Base-by-base conservation (phyloP, 768 basidiomycete species). In the Pisolithus marmoratus region DNA sequence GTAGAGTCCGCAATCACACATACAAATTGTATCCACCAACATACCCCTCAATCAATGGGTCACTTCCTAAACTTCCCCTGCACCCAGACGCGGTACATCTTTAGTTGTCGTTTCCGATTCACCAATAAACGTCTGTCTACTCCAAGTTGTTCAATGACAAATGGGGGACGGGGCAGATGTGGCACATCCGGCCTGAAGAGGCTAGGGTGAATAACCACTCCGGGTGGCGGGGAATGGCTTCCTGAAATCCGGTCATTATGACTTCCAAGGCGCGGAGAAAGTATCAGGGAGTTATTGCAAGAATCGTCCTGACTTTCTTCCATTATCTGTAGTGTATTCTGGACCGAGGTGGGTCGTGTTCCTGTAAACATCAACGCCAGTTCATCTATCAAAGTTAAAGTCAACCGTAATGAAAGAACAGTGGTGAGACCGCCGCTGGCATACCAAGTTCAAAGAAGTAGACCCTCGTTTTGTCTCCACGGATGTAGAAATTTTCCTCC, bases 1-100 rank as follows among this genome's bases (percentile, higher is more conserved):
- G 29, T 15, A 14, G 12, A 34, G 34, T 5, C 14, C 14, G 34
- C 14, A 31, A 31, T 23, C 19, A 8, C 11, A 22, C 19, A 27
- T 19, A 27, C 48, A 37, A 4, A 22, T 38, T 2, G 17, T n/a
- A 15, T 17, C n/a, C 11, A 20, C 40, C 40, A 42, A 26, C n/a
- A 22, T 38, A 24, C 22, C 15, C 37, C n/a, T 50, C 15, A 22
- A 20, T 29, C 38, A 41, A 24, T 3, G 22, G 19, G 50, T 9
- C 45, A n/a, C 24, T 46, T 37, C 64, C 85, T 73, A 62, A 92
- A 92, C 63, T 85, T 87, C 1, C 82, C 90, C 68, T 94, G 92
- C 84, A 94, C 83, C 92, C 92, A 95, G 0, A 94, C 87, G 43
- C 96, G 76, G 65, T 95, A 97, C 96, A 99, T 99, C 69, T 95